phyloP scores from a whole-genome alignment of 495 filamentous ascomycete genomes.

The Xylaria flabelliformis region DNA sequence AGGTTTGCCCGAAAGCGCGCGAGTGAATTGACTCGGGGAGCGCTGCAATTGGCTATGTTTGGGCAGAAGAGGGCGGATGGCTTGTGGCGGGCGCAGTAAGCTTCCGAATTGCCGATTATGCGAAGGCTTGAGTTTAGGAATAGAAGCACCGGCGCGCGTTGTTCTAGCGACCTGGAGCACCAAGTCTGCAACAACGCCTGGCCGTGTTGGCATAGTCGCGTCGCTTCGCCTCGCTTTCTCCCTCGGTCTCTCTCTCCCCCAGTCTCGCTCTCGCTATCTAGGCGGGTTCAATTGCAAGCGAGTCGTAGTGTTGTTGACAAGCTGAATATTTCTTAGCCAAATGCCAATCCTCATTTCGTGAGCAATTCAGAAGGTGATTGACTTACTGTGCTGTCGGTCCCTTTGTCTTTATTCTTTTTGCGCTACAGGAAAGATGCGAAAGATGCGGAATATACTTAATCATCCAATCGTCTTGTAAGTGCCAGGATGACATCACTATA shows the following conservation, averaged over 20 bases:
- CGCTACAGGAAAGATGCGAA: neutral
- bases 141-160: neutral
- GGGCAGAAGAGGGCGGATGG: constrained; percentile 1
- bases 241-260: too few species aligned
- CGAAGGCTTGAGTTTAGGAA: neutral
- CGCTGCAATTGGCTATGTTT: constrained; percentile 29
- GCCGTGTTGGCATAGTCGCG: constrained; percentile 25
- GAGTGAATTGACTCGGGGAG: constrained; percentile 31
- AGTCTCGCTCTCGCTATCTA: neutral
- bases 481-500: constrained; percentile 14
- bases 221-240: neutral
- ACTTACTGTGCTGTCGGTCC: neutral
- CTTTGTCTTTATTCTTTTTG: neutral
- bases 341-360: neutral
- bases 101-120: constrained; percentile 29
- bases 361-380: neutral
- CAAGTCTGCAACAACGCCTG: constrained; percentile 13
- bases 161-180: constrained; percentile 21
- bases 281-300: constrained; percentile 2
- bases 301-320: neutral
- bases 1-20: constrained; percentile 55
- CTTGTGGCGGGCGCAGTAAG: constrained; percentile 28
- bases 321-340: neutral
- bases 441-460: neutral
- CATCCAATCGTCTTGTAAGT: constrained; percentile 2